Evolutionary conservation across 192 early-diverging fungal genomes (phyloP).

Genomic region (Entomortierella chlamydospora): DNA sequence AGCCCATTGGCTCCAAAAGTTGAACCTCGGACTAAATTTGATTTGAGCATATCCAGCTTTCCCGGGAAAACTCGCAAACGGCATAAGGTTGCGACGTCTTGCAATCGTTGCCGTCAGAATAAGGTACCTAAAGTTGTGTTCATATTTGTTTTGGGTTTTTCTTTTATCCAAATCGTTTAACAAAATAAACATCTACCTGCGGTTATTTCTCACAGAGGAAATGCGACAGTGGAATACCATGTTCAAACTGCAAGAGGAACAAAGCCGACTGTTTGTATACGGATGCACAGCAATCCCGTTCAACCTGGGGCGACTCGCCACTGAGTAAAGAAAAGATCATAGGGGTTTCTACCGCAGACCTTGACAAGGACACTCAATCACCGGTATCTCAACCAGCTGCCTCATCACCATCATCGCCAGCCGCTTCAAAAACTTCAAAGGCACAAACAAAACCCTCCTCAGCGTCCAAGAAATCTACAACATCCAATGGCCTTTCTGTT

Average conservation of each 20-base stretch:
- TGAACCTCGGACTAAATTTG: constrained; percentile 16
- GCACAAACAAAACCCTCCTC: not conserved
- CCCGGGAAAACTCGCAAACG: constrained; percentile 47
- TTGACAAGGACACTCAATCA: not conserved
- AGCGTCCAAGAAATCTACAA: not conserved
- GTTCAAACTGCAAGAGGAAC: constrained; percentile 52
- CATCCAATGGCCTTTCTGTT: not conserved
- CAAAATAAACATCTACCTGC: not conserved
- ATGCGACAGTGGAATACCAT: constrained; percentile 50
- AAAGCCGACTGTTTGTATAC: constrained; percentile 49
- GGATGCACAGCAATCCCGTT: constrained; percentile 49
- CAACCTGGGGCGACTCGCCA: constrained; percentile 50
- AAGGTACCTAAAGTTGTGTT: constrained; percentile 19
- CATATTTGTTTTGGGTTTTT: not conserved
- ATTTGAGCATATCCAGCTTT: constrained; percentile 14
- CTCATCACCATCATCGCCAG: not conserved
- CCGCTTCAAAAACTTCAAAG: not conserved
- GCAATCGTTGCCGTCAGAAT: constrained; percentile 52
- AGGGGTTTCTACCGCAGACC: constrained; percentile 18
- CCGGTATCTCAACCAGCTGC: not conserved
- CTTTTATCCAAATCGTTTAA: not conserved
- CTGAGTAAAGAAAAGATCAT: constrained; percentile 44
- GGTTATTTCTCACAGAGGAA: constrained; percentile 23
- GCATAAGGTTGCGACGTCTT: constrained; percentile 52
- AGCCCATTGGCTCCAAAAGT: constrained; percentile 13